phyloP scores from a whole-genome alignment of 1,139 yeast species.

The Kodamaea ohmeri region DNA sequence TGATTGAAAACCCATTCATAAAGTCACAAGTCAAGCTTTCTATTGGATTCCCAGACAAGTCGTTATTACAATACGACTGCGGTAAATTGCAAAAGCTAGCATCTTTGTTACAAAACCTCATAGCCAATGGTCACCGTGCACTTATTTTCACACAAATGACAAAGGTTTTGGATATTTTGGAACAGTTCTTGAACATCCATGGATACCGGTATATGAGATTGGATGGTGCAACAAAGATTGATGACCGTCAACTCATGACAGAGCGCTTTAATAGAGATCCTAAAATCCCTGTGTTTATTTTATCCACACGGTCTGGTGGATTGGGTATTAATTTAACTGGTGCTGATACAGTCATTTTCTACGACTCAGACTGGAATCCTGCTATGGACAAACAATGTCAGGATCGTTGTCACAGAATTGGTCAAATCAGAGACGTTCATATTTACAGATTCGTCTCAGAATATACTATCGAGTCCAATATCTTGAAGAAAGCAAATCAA shows the following conservation, averaged over 20 bases:
- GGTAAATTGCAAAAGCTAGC: constrained; percentile 92
- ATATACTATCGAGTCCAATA: constrained; percentile 93
- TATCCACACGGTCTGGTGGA: constrained; percentile 97
- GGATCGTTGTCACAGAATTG: constrained; percentile 98
- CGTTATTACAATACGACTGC: constrained; percentile 89
- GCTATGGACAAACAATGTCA: constrained; percentile 99
- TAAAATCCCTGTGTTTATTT: constrained; percentile 83
- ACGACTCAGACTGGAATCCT: constrained; percentile 99
- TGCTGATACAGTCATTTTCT: constrained; percentile 98
- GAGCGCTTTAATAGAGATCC: constrained; percentile 89
- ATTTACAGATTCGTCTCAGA: constrained; percentile 95
- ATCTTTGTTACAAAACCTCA: constrained; percentile 66
- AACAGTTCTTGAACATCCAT: constrained; percentile 89
- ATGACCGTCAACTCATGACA: constrained; percentile 91
- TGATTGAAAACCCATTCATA: constrained; percentile 67
- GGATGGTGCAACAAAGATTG: constrained; percentile 97
- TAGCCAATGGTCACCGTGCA: constrained; percentile 87
- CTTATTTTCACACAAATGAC: constrained; percentile 98
- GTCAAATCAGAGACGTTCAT: constrained; percentile 96
- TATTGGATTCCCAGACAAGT: constrained; percentile 94
- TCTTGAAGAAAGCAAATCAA: constrained; percentile 90
- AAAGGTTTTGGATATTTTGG: constrained; percentile 87
- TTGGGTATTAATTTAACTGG: constrained; percentile 96
- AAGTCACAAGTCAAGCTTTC: constrained; percentile 82
- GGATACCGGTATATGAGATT: constrained; percentile 93